Evolutionary conservation across 2,329 filamentous ascomycete species (phyloP).

Genomic region (Colletotrichum karsti): DNA sequence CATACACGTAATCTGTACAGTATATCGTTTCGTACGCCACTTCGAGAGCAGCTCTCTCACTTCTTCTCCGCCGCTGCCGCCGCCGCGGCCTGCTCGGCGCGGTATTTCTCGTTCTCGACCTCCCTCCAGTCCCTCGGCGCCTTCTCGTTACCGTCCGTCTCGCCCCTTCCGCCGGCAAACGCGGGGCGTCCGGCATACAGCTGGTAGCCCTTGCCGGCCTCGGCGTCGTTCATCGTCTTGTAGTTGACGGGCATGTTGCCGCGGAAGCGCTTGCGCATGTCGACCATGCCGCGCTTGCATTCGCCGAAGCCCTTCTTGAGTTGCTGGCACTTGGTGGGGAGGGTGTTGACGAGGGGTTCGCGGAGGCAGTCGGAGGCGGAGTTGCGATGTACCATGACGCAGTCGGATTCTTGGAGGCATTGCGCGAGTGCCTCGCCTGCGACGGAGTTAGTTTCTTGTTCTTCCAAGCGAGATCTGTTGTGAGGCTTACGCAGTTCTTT

Average conservation of each 20-base stretch:
- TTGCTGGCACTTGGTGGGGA: slow-evolving; percentile 90
- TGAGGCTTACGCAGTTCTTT: slow-evolving; percentile 85
- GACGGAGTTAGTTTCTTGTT: neutral
- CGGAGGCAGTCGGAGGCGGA: slow-evolving; percentile 88
- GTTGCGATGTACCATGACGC: slow-evolving; percentile 92
- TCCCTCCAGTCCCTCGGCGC: slow-evolving; percentile 70
- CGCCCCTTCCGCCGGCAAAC: slow-evolving; percentile 70
- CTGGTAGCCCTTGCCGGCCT: slow-evolving; percentile 70
- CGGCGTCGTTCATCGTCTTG: slow-evolving; percentile 66
- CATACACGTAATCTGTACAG: slow-evolving; percentile 27
- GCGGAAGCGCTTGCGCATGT: slow-evolving; percentile 98
- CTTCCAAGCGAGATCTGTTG: neutral
- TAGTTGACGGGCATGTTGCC: slow-evolving; percentile 88
- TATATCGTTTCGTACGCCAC: neutral
- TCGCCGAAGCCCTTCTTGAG: slow-evolving; percentile 92
- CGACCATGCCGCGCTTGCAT: slow-evolving; percentile 95
- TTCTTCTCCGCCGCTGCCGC: slow-evolving; percentile 35
- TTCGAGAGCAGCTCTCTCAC: slow-evolving; percentile 15
- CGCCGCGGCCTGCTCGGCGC: slow-evolving; percentile 43
- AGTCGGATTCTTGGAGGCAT: slow-evolving; percentile 96
- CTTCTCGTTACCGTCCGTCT: slow-evolving; percentile 74
- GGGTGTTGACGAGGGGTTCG: slow-evolving; percentile 79
- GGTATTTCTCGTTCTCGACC: slow-evolving; percentile 69
- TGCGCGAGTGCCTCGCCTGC: slow-evolving; percentile 89
- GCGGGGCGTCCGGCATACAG: slow-evolving; percentile 82